A percentile compares a stretch with the other conserved stretches of the same genome.
phyloP scores from a whole-genome alignment of 2,329 filamentous ascomycete species.

The Drechslera avenae region DNA sequence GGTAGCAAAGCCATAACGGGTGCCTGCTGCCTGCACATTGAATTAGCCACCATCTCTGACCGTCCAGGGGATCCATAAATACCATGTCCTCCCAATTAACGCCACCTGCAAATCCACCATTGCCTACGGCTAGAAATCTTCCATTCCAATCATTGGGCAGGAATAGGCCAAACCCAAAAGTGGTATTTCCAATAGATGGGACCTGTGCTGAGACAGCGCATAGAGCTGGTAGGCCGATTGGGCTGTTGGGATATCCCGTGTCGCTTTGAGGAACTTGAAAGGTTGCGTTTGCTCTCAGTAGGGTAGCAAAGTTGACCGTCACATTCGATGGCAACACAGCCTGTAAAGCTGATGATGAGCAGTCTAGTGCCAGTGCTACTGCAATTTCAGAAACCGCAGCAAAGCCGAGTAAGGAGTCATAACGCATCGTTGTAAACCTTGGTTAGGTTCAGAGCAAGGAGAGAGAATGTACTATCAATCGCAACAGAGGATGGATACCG shows the following conservation, averaged over 20 bases:
- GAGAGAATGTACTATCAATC: too few relatives aligned
- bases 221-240: constrained; percentile 45
- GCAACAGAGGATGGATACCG: too few relatives aligned
- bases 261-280: constrained; percentile 47
- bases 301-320: constrained; percentile 44
- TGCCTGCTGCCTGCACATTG: constrained; percentile 27
- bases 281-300: constrained; percentile 43
- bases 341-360: constrained; percentile 42
- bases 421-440: too few relatives aligned
- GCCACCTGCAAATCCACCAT: constrained; percentile 55
- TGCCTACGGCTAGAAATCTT: constrained; percentile 50
- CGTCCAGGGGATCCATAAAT: not conserved
- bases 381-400: constrained; percentile 25
- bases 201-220: constrained; percentile 49
- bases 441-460: too few relatives aligned
- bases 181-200: constrained; percentile 40
- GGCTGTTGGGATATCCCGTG: constrained; percentile 50
- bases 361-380: constrained; percentile 36
- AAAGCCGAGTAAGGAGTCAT: not conserved
- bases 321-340: constrained; percentile 42
- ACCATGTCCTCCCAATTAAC: constrained; percentile 59
- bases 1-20: constrained; percentile 51
- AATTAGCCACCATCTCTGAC: too few relatives aligned
- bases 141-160: constrained; percentile 48
- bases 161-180: constrained; percentile 49